Base-by-base conservation (phyloP, 345 rosid genomes). In the Noccaea caerulescens region DNA sequence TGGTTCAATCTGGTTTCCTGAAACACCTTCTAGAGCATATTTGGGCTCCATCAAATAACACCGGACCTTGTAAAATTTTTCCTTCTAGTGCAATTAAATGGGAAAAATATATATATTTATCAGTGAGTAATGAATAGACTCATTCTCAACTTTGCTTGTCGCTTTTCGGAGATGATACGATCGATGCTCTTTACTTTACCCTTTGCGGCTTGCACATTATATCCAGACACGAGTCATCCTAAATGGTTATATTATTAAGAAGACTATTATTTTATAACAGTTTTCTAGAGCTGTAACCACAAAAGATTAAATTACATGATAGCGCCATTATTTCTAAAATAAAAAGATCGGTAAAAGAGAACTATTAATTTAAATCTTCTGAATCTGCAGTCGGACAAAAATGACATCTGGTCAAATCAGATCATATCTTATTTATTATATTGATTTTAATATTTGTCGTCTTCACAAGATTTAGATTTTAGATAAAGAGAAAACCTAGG, bases 181-280 rank as follows among this genome's bases (percentile, higher is more conserved):
- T 64, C 18, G 69, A 65, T 50, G 14, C 13, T 46, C 50, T 72
- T 27, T 45, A 51, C 58, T 50, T 71, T 72, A 47, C 10, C 57
- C 66, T 36, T 57, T 57, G 43, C 61, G 16, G 44, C 61, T 38
- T 56, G 44, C 77, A 65, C 44, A 65, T 64, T 9, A 45, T 16
- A 47, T 47, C 44, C 42, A 3, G 58, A 64, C 77, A 72, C 77
- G 71, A 64, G 66, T 72, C 58, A 27, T 65, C 55, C 63, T 56
- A 37, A 32, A 27, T 36, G 4, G 43, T 65, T 45, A 20, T 46
- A 45, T 27, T 5, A 38, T 72, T 9, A 32, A n/a, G 43, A 7
- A 38, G 13, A 6, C 1, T 25, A 43, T 53, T 20, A 32, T 5
- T 32, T 32, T 32, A 12, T 62, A 10, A 53, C 30, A 42, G 18